phyloP scores from a whole-genome alignment of 140 eudicot genomes.

The Ambrosia hybrid region DNA sequence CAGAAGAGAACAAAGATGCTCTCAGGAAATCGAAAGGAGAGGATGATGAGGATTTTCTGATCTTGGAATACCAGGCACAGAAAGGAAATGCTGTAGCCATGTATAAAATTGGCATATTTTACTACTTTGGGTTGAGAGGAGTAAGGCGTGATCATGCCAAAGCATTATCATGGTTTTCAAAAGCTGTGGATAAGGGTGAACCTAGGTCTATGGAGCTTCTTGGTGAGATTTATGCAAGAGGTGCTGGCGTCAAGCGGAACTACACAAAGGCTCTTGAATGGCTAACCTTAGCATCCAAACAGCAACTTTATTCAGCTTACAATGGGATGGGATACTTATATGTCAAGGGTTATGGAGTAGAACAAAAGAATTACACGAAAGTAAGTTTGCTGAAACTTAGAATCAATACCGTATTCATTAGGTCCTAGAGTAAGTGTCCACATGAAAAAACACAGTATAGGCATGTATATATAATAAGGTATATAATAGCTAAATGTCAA shows the following conservation, averaged over 20 bases:
- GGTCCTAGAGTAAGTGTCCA: background rate
- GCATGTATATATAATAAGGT: background rate
- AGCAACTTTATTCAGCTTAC: constrained; percentile 88
- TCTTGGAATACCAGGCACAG: constrained; percentile 95
- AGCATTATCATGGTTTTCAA: constrained; percentile 84
- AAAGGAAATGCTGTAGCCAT: constrained; percentile 91
- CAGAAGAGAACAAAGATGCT: constrained; percentile 93
- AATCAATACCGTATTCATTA: background rate
- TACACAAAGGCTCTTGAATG: constrained; percentile 89
- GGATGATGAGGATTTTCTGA: constrained; percentile 94
- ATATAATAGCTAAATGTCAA: background rate
- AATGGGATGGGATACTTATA: constrained; percentile 95
- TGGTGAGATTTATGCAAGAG: constrained; percentile 93
- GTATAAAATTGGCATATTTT: constrained; percentile 89
- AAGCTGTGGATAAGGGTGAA: constrained; percentile 94
- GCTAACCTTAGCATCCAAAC: constrained; percentile 84
- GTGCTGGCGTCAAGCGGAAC: constrained; percentile 86
- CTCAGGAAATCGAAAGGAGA: constrained; percentile 90
- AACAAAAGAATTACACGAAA: constrained; percentile 79
- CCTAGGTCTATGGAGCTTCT: constrained; percentile 94
- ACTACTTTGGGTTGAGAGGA: constrained; percentile 90
- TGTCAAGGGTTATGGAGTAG: constrained; percentile 94
- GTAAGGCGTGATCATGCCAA: constrained; percentile 85
- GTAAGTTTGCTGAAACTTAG: constrained; percentile 46
- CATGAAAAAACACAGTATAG: background rate